Evolutionary conservation across 2,329 filamentous ascomycete genomes (phyloP), one percentile per base, ranked within the genome.

Genomic region (Hypoxylon sp.): DNA sequence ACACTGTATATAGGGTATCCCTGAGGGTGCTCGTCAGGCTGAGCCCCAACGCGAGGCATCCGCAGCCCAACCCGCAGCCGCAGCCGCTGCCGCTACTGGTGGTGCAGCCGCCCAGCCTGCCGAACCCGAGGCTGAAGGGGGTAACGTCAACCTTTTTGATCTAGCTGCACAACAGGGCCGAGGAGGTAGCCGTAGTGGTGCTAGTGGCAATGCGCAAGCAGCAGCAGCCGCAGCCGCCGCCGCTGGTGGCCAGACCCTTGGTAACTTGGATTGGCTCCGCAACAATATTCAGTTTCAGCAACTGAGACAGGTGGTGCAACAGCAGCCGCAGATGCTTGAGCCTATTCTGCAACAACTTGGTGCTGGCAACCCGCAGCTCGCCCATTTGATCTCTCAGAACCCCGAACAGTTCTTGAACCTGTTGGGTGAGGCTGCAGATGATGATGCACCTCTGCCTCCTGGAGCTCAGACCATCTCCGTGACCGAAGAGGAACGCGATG

Each of bases 231-330:
- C 80, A n/a, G 81, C 81, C 7, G 82, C 82, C 35, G 86, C 82
- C 31, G 85, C 82, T 54, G 82, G 76, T 32, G 80, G 75, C 17
- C 81, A 79, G 19, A 81, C 78, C 59, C 83, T 93, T 27, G 92
- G 91, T 27, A 97, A 94, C 77, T 88, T 99, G 65, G 95, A 98
- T 72, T 98, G 97, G 80, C 85, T 99, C 62, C 91, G 96, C 77
- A 93, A 94, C 81, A 98, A 98, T 80, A 91, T 94, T 24, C 95
- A 98, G 81, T 99, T 99, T 83, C 96, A 98, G 83, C 96, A 99
- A 82, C 88, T 99, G 67, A 92, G 96, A 70, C 94, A 98, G 82
- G 91, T 99, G 21, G 95, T 99, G 48, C 96, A 99, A 82, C 94
- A 98, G 80, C 93, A 98, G 80, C 96, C 96, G 17, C 92, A 96